Conservation (phyloP, 306 rosid species). For the Rosa lucieae region DNA sequence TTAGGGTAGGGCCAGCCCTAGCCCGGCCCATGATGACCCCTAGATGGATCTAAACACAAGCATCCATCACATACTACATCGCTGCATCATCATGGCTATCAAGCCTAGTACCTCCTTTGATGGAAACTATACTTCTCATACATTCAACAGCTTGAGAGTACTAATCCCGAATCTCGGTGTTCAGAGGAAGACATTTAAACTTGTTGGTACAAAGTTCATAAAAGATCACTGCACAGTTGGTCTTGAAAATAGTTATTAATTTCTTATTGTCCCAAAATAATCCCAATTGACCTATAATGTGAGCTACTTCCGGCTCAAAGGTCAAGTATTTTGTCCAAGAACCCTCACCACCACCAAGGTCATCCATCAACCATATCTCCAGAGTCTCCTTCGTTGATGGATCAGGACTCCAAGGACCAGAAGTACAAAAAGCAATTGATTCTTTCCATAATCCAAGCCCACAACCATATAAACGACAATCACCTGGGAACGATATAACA, state of each 20-base stretch:
- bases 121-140: neutral
- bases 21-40: too few species aligned
- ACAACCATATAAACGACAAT: neutral
- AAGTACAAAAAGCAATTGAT: neutral
- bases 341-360: neutral
- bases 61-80: too few species aligned
- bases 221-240: neutral
- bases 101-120: too few species aligned
- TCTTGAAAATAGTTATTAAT: neutral
- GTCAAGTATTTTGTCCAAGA: slow-evolving; percentile 3
- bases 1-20: too few species aligned
- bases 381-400: neutral
- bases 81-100: too few species aligned
- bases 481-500: neutral
- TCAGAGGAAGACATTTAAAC: neutral
- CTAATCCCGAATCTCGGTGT: neutral
- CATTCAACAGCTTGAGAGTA: too few species aligned
- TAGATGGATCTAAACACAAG: too few species aligned
- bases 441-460: neutral
- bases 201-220: neutral
- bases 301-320: neutral
- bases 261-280: neutral
- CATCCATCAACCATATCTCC: slow-evolving; percentile 2
- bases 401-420: neutral
- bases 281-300: neutral